Base-by-base conservation (phyloP, 768 basidiomycete genomes). In the Trametes maxima region DNA sequence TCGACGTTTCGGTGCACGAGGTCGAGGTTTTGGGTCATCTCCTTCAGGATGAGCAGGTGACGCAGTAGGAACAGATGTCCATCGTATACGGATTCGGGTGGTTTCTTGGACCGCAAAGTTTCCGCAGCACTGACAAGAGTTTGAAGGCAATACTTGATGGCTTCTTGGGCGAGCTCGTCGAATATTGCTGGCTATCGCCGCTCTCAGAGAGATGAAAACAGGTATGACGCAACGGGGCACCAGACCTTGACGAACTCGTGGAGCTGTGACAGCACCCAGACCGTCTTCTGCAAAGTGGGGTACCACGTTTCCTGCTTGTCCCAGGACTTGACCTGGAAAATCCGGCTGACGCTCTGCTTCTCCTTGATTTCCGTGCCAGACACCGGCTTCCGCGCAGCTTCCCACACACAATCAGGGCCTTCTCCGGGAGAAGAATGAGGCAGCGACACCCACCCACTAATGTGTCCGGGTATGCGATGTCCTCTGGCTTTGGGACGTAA, bases 141-240 rank as follows among this genome's bases (percentile, higher is more conserved):
- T 60, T 88, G 82, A 37, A 88, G 85, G 72, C 95, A 96, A 4
- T 94, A 78, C 13, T 82, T 80, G 35, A 97, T 81, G 0, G 95
- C 93, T 75, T 98, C 95, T 75, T 95, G 92, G 0, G 96, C 95
- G 42, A 98, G 91, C 72, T 99, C 97, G 67, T 95, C 91, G 60
- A 97, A 99, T 59, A 98, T 95, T 1, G 87, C 89, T n/a, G 92
- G 88, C 95, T 98, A 60, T 36, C 11, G 44, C 42, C 8, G n/a
- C 54, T 53, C 57, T 59, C 37, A 54, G 39, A 45, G 17, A 35
- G 42, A 40, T 36, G 40, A 54, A 37, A 16, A 42, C 28, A 28
- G 51, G n/a, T 17, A 50, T 51, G 6, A 60, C 44, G 33, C 59
- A 36, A 46, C 25, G 25, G 25, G 25, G 37, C 28, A 14, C 35